These are phyloP conservation scores for Aureobasidium sp. DNA, from an alignment of 2,329 filamentous ascomycete species.

Conservation along the genomic window DNA sequence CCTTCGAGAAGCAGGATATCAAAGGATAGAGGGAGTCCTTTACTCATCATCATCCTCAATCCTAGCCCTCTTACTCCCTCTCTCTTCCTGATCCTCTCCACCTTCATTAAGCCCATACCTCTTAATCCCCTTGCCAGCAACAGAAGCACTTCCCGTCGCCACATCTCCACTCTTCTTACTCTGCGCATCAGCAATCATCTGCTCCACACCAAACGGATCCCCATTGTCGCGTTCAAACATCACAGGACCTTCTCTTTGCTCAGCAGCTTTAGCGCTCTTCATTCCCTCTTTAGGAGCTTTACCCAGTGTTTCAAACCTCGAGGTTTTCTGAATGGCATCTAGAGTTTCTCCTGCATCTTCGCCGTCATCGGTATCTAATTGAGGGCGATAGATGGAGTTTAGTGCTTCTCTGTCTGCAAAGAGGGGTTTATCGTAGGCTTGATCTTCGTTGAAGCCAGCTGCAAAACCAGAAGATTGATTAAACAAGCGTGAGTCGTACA, in stretches of 20 bases:
- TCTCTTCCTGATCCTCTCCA: constrained; percentile 49
- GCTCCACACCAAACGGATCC: constrained; percentile 88
- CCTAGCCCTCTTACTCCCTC: constrained; percentile 60
- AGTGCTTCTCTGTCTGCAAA: constrained; percentile 95
- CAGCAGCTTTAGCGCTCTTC: constrained; percentile 73
- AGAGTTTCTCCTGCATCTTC: constrained; percentile 74
- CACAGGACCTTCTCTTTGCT: constrained; percentile 82
- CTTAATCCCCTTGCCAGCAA: constrained; percentile 44
- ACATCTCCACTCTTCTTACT: constrained; percentile 32
- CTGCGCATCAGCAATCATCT: constrained; percentile 74
- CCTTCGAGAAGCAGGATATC: too few species aligned
- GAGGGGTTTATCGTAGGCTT: constrained; percentile 91
- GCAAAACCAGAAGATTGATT: constrained; percentile 90
- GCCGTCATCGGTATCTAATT: constrained; percentile 63
- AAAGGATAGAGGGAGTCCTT: too few species aligned
- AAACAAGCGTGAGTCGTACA: constrained; percentile 95
- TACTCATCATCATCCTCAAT: constrained; percentile 49
- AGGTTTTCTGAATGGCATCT: constrained; percentile 77
- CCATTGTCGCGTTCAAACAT: constrained; percentile 82
- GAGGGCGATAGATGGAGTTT: constrained; percentile 82
- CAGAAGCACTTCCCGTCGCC: constrained; percentile 25
- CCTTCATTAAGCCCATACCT: constrained; percentile 67
- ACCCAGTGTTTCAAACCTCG: constrained; percentile 81
- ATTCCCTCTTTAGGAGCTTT: constrained; percentile 70
- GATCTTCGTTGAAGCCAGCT: constrained; percentile 88